phyloP scores from a whole-genome alignment of 768 basidiomycete genomes.

The Tylopilus balloui region DNA sequence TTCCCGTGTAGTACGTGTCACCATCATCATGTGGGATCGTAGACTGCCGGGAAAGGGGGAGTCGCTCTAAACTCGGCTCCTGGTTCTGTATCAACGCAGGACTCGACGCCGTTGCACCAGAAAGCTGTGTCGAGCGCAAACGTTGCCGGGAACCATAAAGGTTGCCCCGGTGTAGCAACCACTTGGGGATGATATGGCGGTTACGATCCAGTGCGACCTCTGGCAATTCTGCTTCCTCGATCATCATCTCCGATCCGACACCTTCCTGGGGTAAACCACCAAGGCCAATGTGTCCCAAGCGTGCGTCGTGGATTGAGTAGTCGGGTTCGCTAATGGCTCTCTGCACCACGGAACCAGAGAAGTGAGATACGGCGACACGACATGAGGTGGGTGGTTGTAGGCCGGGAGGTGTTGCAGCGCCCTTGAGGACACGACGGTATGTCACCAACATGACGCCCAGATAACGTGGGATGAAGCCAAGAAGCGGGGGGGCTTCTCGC shows the following conservation, averaged over 20 bases:
- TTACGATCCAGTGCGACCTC: slow-evolving; percentile 91
- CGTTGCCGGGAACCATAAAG: slow-evolving; percentile 41
- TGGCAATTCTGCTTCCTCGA: slow-evolving; percentile 79
- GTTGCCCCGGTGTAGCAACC: slow-evolving; percentile 60
- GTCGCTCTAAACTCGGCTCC: slow-evolving; percentile 29
- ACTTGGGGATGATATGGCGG: slow-evolving; percentile 94
- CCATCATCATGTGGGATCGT: slow-evolving; percentile 35
- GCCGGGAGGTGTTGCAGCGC: slow-evolving; percentile 23
- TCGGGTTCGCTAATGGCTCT: slow-evolving; percentile 26
- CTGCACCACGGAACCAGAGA: slow-evolving; percentile 27
- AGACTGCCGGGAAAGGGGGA: slow-evolving; percentile 40
- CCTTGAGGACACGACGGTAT: slow-evolving; percentile 73
- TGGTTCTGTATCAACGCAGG: slow-evolving; percentile 54
- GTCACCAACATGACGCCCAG: slow-evolving; percentile 98
- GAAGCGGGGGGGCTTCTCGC: slow-evolving; percentile 83
- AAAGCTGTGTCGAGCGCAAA: slow-evolving; percentile 40
- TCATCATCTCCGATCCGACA: slow-evolving; percentile 40
- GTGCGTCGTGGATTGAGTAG: slow-evolving; percentile 1
- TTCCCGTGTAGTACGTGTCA: slow-evolving; percentile 45
- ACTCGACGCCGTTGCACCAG: slow-evolving; percentile 59
- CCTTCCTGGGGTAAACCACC: slow-evolving; percentile 25
- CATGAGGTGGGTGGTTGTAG: slow-evolving; percentile 11
- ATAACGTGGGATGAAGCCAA: slow-evolving; percentile 96
- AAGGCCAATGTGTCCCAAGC: background rate
- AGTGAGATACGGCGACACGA: slow-evolving; percentile 19